Percentiles rank a stretch among this genome's conserved stretches.
These are phyloP conservation scores for Pterula multifida DNA, from an alignment of 1,284 basidiomycete species.

Conservation along the genomic window DNA sequence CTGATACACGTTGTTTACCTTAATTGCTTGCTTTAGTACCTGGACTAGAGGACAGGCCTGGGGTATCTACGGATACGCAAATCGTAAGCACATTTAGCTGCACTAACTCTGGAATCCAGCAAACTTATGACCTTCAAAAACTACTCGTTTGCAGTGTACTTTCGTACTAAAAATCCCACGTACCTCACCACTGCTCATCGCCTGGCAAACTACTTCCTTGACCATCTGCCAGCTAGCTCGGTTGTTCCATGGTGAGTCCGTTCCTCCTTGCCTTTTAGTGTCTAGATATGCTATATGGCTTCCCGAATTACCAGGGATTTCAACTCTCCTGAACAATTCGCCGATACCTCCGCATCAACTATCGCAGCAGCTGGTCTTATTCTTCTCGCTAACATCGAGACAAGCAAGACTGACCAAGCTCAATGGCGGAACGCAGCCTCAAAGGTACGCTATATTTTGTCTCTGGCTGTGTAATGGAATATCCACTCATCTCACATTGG, in stretches of 20 bases:
- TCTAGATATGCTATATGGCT: background rate
- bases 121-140: background rate
- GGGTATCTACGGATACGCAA: constrained; percentile 59
- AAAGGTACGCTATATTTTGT: constrained; percentile 29
- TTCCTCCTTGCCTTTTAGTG: background rate
- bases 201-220: constrained; percentile 46
- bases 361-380: constrained; percentile 47
- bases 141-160: constrained; percentile 42
- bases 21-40: constrained; percentile 29
- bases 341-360: constrained; percentile 57
- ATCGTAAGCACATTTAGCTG: constrained; percentile 30
- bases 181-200: constrained; percentile 48
- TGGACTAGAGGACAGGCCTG: constrained; percentile 65
- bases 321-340: constrained; percentile 47
- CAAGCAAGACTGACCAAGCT: constrained; percentile 20
- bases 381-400: constrained; percentile 43
- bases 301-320: constrained; percentile 44
- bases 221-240: constrained; percentile 40
- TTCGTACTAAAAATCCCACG: constrained; percentile 31
- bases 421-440: constrained; percentile 39
- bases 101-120: background rate
- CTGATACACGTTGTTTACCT: background rate
- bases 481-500: constrained; percentile 1
- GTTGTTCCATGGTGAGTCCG: constrained; percentile 48
- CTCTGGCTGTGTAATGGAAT: background rate